Conservation (phyloP, 306 rosid species). For the Potentilla sterilis region DNA sequence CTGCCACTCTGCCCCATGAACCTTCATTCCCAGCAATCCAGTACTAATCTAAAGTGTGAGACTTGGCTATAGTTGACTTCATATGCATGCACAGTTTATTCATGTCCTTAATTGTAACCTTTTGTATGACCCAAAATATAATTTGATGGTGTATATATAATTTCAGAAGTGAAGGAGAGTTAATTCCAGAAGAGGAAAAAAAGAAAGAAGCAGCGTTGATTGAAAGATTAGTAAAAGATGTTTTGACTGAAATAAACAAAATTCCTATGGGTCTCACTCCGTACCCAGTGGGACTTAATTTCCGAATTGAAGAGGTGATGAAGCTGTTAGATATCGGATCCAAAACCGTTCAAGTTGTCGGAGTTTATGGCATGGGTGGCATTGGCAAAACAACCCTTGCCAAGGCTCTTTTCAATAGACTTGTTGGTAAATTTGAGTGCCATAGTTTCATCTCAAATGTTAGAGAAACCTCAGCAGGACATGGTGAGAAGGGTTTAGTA, state of each 20-base stretch:
- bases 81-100: too few species aligned
- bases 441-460: conserved; percentile 48
- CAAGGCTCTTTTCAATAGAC: conserved; percentile 44
- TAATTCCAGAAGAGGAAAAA: conserved; percentile 3
- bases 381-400: conserved; percentile 64
- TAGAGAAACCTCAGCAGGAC: conserved; percentile 33
- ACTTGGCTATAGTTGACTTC: too few species aligned
- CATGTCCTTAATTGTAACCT: not conserved
- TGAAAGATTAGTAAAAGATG: conserved; percentile 22
- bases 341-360: conserved; percentile 36
- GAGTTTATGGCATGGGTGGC: conserved; percentile 52
- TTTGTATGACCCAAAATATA: not conserved
- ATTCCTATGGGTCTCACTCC: conserved; percentile 43
- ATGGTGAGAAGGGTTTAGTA: conserved; percentile 26
- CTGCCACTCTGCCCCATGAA: too few species aligned
- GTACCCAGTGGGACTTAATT: conserved; percentile 45
- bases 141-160: not conserved
- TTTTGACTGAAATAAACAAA: conserved; percentile 36
- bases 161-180: conserved; percentile 24
- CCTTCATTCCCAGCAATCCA: too few species aligned
- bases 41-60: too few species aligned
- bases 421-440: conserved; percentile 30
- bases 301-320: conserved; percentile 32
- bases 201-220: conserved; percentile 18
- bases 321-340: conserved; percentile 35